Conservation (phyloP, 2,329 filamentous ascomycete species). For the Phaeophleospora eucalypticola region DNA sequence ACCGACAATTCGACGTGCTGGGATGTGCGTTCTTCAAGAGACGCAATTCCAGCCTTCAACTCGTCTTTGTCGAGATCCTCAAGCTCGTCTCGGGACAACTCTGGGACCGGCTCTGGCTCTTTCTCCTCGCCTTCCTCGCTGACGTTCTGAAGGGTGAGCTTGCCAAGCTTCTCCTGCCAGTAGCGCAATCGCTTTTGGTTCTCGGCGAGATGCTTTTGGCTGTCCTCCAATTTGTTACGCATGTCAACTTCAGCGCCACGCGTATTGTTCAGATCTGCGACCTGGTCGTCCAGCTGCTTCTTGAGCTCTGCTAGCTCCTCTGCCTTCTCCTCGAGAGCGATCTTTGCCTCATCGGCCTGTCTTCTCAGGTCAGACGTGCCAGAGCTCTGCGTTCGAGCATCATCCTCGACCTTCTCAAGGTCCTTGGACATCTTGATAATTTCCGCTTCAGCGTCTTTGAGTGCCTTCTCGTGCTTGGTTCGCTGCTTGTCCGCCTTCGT, state of each 20-base stretch:
- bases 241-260: conserved; percentile 93
- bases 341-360: conserved; percentile 74
- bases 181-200: conserved; percentile 79
- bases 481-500: conserved; percentile 93
- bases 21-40: conserved; percentile 70
- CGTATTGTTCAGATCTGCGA: conserved; percentile 79
- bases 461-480: conserved; percentile 78
- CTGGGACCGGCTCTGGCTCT: conserved; percentile 61
- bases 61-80: conserved; percentile 59
- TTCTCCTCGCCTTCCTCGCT: conserved; percentile 54
- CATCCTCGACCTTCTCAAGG: conserved; percentile 70
- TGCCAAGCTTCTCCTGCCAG: conserved; percentile 86
- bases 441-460: conserved; percentile 74
- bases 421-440: conserved; percentile 68
- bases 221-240: conserved; percentile 96
- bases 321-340: conserved; percentile 72
- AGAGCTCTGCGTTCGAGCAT: conserved; percentile 71
- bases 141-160: conserved; percentile 77
- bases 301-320: conserved; percentile 76
- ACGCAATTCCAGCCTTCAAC: conserved; percentile 62
- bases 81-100: conserved; percentile 70
- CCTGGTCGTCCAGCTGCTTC: conserved; percentile 80
- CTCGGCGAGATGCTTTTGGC: conserved; percentile 80
- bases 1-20: conserved; percentile 88
- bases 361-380: conserved; percentile 69